Conservation (phyloP, 2,329 filamentous ascomycete genomes). For the Claviceps fusiformis region DNA sequence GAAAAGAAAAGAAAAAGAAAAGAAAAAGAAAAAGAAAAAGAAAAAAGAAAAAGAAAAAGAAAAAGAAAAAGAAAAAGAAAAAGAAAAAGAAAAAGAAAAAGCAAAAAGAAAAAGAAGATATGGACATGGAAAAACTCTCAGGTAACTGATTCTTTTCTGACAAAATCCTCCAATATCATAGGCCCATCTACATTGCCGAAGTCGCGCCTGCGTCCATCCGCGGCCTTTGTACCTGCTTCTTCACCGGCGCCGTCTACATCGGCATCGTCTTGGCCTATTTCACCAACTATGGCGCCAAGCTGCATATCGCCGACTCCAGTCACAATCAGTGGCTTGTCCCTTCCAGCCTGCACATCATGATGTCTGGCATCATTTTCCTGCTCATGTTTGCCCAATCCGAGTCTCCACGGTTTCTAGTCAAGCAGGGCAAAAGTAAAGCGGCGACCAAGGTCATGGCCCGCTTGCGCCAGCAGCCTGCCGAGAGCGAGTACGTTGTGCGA, state of each 20-base stretch:
- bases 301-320: conserved; percentile 34
- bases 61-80: no score
- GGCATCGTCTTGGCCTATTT: conserved; percentile 73
- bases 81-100: no score
- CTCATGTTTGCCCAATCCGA: conserved; percentile 57
- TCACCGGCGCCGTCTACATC: conserved; percentile 48
- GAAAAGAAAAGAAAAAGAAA: no score
- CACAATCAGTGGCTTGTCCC: conserved; percentile 49
- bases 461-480: conserved; percentile 43
- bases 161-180: conserved; percentile 7
- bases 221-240: conserved; percentile 55
- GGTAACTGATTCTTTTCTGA: no score
- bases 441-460: conserved; percentile 41
- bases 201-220: conserved; percentile 55
- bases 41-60: no score
- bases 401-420: conserved; percentile 59
- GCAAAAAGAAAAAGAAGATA: no score
- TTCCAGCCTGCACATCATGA: conserved; percentile 64
- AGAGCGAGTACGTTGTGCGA: conserved; percentile 45
- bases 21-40: no score
- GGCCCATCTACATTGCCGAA: conserved; percentile 59
- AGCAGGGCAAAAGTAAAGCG: conserved; percentile 44
- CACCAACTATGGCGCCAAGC: conserved; percentile 47
- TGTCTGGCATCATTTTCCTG: conserved; percentile 56
- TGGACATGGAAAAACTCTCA: no score